Conservation (phyloP, 2,329 filamentous ascomycete species). For the Monosporascus sp. region DNA sequence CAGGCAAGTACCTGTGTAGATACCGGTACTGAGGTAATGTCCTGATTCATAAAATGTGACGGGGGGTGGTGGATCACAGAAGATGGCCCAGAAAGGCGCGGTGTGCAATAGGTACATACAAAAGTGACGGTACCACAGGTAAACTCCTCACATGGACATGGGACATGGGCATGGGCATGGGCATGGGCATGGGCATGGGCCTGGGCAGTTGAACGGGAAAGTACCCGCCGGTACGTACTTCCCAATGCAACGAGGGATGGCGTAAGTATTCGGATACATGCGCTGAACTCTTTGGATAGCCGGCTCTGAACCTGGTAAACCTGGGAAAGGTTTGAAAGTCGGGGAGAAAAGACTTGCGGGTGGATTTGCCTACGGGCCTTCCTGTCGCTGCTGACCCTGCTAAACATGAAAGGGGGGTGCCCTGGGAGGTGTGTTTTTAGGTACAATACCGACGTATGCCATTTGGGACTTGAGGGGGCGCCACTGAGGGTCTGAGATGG, state of each 20-base stretch:
- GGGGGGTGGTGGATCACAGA: slow-evolving; percentile 11
- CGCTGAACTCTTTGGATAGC: background rate
- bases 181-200: background rate
- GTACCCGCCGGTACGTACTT: background rate
- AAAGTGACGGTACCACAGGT: slow-evolving; percentile 1
- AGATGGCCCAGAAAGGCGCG: slow-evolving; percentile 23
- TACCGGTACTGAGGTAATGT: background rate
- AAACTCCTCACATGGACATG: background rate
- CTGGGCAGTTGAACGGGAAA: background rate
- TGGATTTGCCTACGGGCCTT: background rate
- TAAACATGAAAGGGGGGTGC: no score
- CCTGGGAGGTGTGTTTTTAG: no score
- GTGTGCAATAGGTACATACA: slow-evolving; percentile 14
- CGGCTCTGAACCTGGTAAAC: background rate
- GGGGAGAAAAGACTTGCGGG: background rate
- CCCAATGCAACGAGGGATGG: background rate
- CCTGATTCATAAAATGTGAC: no score
- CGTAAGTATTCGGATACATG: background rate
- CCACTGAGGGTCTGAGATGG: background rate
- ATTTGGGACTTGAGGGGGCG: no score
- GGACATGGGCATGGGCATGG: background rate
- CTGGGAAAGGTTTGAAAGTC: background rate
- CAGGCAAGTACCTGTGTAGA: background rate
- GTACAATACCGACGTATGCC: no score
- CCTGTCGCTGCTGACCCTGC: no score